Base-by-base conservation (phyloP, 2,329 filamentous ascomycete genomes). In the Blumeria graminis region DNA sequence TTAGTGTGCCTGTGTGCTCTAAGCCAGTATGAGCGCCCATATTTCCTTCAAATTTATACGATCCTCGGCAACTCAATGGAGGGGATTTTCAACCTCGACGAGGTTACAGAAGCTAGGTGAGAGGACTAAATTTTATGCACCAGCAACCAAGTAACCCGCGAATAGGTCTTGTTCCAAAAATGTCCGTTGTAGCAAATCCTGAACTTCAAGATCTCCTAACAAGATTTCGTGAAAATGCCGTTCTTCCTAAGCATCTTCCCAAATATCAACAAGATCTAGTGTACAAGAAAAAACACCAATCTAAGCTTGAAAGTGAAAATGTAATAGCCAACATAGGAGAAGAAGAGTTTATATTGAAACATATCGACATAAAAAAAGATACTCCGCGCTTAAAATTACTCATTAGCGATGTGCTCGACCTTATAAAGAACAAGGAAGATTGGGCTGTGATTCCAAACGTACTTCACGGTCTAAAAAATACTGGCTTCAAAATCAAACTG, bases 211-310 rank as follows among this genome's bases (percentile, higher is more conserved):
- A 65, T 11, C 63, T 73, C 35, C 74, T 84, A 59, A 65, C 67
- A 43, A 67, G 63, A 22, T 72, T 83, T 64, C 77, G 80, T 60
- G 68, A 72, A 50, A 75, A 75, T 61, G 72, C 81, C 65, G 75
- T 84, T 65, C 68, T 84, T 45, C 80, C 80, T n/a, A 68, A 72
- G 35, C 76, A 79, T 64, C 75, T 85, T 33, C 71, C 73, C 22
- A 57, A 65, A 33, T 67, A 69, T 55, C 75, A 82, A 68, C 74
- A 71, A 62, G 70, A 74, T 61, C 71, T 75, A 58, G 67, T 84
- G 61, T 74, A 72, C 68, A 68, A 70, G 58, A 60, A 64, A 13
- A 72, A 71, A 59, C 69, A 72, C 65, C 68, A 70, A 60, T 68
- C 72, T 60, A 67, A 67, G 58, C 72, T 83, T 43, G 68, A 74